Evolutionary conservation across 2,329 filamentous ascomycete genomes (phyloP).

Genomic region (Samsoniella hepiali): DNA sequence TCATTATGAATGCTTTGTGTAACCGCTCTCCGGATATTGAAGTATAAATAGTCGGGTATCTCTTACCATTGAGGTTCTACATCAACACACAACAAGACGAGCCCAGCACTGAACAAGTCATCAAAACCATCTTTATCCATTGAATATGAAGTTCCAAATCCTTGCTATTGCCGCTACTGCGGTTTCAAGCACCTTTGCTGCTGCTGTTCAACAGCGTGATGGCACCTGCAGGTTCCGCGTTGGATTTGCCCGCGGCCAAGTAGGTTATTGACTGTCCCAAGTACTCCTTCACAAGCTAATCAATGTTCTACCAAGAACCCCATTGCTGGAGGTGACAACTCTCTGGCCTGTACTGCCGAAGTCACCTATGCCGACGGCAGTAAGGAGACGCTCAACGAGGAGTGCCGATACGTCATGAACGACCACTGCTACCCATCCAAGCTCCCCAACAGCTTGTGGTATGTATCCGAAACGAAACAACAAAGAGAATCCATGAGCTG

Average conservation of each 20-base stretch:
- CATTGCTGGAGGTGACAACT: constrained; percentile 12
- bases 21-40: background rate
- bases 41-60: background rate
- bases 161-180: background rate
- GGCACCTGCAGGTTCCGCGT: constrained; percentile 3
- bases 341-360: background rate
- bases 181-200: background rate
- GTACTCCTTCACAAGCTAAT: too few species aligned
- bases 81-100: background rate
- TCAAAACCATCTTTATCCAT: background rate
- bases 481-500: background rate
- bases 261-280: background rate
- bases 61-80: background rate
- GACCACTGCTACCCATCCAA: constrained; percentile 13
- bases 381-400: constrained; percentile 3
- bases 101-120: background rate
- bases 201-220: background rate
- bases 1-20: background rate
- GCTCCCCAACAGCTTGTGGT: constrained; percentile 7
- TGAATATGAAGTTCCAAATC: constrained; percentile 5
- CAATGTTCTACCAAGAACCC: background rate
- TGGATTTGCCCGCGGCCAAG: constrained; percentile 7
- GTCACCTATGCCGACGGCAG: constrained; percentile 9
- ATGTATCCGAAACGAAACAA: background rate
- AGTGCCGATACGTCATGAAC: constrained; percentile 17